Evolutionary conservation across 2,329 filamentous ascomycete genomes (phyloP).

Genomic region (Monosporascus sp.): DNA sequence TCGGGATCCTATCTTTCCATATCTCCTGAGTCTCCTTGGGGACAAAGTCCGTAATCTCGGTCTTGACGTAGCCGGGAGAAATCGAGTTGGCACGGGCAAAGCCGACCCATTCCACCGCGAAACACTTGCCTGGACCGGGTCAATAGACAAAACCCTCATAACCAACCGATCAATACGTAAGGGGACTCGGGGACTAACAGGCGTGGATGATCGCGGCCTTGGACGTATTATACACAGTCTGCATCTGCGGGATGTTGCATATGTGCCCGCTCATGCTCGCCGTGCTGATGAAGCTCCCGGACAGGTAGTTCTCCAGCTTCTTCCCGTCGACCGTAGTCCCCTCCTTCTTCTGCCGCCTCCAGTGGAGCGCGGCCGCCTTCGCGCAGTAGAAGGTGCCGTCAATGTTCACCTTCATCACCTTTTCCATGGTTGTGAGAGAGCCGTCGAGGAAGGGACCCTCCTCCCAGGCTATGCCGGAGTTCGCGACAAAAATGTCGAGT

Average conservation of each 20-base stretch:
- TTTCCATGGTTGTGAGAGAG: constrained; percentile 56
- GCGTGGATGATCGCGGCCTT: constrained; percentile 61
- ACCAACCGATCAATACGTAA: background rate
- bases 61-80: constrained; percentile 71
- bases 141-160: background rate
- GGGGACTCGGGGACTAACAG: constrained; percentile 33
- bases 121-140: constrained; percentile 54
- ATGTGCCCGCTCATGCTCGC: constrained; percentile 75
- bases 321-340: constrained; percentile 58
- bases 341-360: constrained; percentile 64
- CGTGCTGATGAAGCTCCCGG: constrained; percentile 72
- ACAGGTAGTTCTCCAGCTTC: constrained; percentile 52
- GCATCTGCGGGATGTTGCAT: constrained; percentile 70
- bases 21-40: constrained; percentile 61
- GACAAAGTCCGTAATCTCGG: constrained; percentile 64
- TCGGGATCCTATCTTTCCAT: constrained; percentile 75
- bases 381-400: constrained; percentile 77
- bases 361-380: constrained; percentile 63
- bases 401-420: constrained; percentile 66
- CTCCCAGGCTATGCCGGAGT: constrained; percentile 71
- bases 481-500: constrained; percentile 74
- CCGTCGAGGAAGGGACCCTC: constrained; percentile 64
- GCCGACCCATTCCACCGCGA: constrained; percentile 72
- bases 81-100: constrained; percentile 70
- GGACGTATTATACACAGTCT: constrained; percentile 68